A percentile compares a stretch with the other conserved stretches of the same genome.
These are phyloP conservation scores for Leccinum huronense DNA, from an alignment of 1,284 basidiomycete species.

Conservation along the genomic window DNA sequence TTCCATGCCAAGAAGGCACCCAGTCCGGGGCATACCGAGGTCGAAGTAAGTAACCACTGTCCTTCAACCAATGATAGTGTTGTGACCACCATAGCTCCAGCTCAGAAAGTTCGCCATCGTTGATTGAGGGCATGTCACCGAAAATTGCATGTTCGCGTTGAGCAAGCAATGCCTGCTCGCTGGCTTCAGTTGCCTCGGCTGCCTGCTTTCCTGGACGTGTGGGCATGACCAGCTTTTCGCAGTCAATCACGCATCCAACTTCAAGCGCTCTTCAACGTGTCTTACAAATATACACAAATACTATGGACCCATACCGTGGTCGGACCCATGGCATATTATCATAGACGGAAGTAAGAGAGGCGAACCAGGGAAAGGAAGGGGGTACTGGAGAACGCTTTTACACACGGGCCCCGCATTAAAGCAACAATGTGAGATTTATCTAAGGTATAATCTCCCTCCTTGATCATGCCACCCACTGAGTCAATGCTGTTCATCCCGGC, in stretches of 20 bases:
- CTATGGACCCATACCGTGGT: conserved; percentile 4
- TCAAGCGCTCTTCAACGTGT: no score
- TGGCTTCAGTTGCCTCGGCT: background rate
- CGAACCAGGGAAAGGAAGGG: no score
- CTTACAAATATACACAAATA: conserved; percentile 14
- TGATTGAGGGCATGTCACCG: background rate
- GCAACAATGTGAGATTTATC: no score
- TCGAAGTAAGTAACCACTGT: conserved; percentile 37
- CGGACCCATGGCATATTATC: conserved; percentile 9
- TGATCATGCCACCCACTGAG: no score
- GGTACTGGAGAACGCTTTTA: background rate
- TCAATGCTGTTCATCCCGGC: no score
- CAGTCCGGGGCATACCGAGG: conserved; percentile 34
- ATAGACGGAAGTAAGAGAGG: background rate
- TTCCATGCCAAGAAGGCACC: conserved; percentile 3
- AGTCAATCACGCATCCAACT: no score
- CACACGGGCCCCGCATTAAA: background rate
- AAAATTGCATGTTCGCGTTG: conserved; percentile 9
- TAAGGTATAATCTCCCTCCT: no score
- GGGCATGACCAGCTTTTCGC: background rate
- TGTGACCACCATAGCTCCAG: conserved; percentile 31
- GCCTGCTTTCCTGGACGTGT: background rate
- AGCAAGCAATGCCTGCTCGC: background rate
- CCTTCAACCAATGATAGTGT: conserved; percentile 35
- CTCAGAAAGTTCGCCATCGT: conserved; percentile 15